Evolutionary conservation across 2,329 filamentous ascomycete genomes (phyloP).

Genomic region (Fusarium concolor): DNA sequence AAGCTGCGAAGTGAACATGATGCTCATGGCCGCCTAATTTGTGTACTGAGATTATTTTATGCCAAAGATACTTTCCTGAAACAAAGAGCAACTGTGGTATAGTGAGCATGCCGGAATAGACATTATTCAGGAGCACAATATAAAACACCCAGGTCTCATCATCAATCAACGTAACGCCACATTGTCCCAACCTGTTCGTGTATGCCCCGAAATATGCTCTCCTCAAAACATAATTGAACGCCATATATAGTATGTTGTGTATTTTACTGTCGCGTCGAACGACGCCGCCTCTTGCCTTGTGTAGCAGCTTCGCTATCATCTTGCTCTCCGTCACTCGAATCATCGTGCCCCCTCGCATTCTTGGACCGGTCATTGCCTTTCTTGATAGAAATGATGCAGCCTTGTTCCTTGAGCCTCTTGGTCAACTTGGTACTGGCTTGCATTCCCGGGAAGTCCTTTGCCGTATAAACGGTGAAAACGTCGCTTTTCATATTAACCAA

Average conservation of each 20-base stretch:
- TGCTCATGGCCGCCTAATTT: background rate
- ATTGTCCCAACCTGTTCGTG: constrained; percentile 22
- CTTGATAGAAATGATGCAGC: constrained; percentile 86
- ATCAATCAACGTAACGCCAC: constrained; percentile 11
- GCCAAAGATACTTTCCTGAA: constrained; percentile 18
- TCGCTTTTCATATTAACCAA: constrained; percentile 70
- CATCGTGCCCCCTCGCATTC: constrained; percentile 53
- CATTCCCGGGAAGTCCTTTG: constrained; percentile 90
- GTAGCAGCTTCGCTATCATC: constrained; percentile 44
- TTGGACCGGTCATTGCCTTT: constrained; percentile 79
- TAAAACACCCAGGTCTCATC: constrained; percentile 3
- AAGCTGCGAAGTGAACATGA: background rate
- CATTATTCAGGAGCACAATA: background rate
- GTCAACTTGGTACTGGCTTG: constrained; percentile 79
- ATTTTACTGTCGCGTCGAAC: constrained; percentile 33
- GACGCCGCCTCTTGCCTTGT: constrained; percentile 42
- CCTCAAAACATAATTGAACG: constrained; percentile 29
- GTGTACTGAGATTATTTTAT: constrained; percentile 15
- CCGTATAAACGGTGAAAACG: constrained; percentile 82
- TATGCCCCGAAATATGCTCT: constrained; percentile 17
- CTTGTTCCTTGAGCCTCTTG: constrained; percentile 80
- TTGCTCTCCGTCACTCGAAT: constrained; percentile 59
- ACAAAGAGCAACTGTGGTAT: constrained; percentile 33
- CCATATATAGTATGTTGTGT: constrained; percentile 16
- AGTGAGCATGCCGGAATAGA: constrained; percentile 7